Conservation (phyloP, 1,284 basidiomycete genomes). For the Tylopilus orsonianus region DNA sequence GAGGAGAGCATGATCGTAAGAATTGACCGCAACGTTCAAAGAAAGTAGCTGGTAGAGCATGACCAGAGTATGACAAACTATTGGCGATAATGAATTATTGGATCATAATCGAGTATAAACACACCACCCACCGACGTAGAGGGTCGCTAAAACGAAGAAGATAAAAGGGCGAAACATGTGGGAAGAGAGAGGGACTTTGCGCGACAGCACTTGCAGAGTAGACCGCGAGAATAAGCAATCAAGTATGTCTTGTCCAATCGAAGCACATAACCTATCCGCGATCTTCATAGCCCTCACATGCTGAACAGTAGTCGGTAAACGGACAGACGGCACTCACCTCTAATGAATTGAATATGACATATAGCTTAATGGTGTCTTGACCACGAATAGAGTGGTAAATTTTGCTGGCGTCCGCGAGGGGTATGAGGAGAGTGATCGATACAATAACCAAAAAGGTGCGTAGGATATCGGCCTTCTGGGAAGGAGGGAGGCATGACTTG, state of each 20-base stretch:
- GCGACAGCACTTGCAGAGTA: constrained; percentile 78
- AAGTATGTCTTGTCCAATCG: constrained; percentile 96
- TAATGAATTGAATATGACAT: constrained; percentile 98
- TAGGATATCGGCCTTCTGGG: constrained; percentile 90
- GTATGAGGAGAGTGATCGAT: constrained; percentile 75
- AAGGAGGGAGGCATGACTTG: constrained; percentile 65
- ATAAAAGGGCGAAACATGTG: constrained; percentile 76
- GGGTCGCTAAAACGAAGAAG: constrained; percentile 81
- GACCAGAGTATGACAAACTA: constrained; percentile 89
- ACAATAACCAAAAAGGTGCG: constrained; percentile 76
- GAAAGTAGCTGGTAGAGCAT: constrained; percentile 97
- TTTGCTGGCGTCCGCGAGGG: constrained; percentile 93
- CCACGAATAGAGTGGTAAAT: constrained; percentile 99
- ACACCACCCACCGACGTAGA: constrained; percentile 74
- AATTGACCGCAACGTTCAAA: constrained; percentile 97
- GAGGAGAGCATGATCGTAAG: constrained; percentile 94
- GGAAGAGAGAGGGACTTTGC: constrained; percentile 55
- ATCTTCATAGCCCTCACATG: constrained; percentile 55
- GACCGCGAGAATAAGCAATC: constrained; percentile 96
- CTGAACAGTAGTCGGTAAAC: not conserved
- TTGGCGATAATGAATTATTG: not conserved
- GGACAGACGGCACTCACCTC: constrained; percentile 57
- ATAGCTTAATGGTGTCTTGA: constrained; percentile 97
- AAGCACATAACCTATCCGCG: constrained; percentile 91
- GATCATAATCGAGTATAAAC: not conserved